phyloP scores from a whole-genome alignment of 371 early-diverging fungal species.

The Mortierella sp. region DNA sequence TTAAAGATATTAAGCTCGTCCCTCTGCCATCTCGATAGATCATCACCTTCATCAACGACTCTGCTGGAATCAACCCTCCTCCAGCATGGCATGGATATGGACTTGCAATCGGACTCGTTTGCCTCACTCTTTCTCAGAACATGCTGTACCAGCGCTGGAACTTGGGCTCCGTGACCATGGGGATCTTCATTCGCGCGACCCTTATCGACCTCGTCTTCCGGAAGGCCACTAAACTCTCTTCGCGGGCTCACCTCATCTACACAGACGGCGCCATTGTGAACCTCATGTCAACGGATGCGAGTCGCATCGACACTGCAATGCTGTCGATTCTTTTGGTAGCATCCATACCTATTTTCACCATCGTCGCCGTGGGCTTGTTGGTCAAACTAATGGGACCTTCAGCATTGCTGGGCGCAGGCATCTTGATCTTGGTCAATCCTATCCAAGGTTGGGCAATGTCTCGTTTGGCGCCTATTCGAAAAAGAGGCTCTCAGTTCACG shows the following conservation, averaged over 20 bases:
- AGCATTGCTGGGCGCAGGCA: conserved; percentile 63
- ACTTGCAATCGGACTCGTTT: conserved; percentile 36
- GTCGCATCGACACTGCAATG: conserved; percentile 61
- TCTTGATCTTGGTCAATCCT: conserved; percentile 55
- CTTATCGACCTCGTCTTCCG: conserved; percentile 69
- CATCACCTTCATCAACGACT: conserved; percentile 30
- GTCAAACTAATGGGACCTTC: conserved; percentile 62
- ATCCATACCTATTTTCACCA: conserved; percentile 57
- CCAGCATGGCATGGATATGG: conserved; percentile 48
- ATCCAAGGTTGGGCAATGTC: conserved; percentile 50
- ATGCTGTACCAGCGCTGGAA: conserved; percentile 51
- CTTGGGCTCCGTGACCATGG: conserved; percentile 51
- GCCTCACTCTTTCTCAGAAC: conserved; percentile 36
- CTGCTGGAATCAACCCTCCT: conserved; percentile 21
- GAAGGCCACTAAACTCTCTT: conserved; percentile 58
- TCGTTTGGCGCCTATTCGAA: conserved; percentile 41
- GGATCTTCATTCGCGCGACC: conserved; percentile 60
- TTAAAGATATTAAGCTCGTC: no score
- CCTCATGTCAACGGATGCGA: conserved; percentile 78
- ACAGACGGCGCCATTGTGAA: conserved; percentile 76
- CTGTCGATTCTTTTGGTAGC: conserved; percentile 60
- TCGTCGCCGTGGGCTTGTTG: conserved; percentile 59
- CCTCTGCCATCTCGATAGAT: conserved; percentile 9
- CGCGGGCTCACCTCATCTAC: conserved; percentile 50
- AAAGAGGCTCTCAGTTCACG: conserved; percentile 54